Base-by-base conservation (phyloP, 2,329 filamentous ascomycete genomes). In the Torrubiella hemipterigena region DNA sequence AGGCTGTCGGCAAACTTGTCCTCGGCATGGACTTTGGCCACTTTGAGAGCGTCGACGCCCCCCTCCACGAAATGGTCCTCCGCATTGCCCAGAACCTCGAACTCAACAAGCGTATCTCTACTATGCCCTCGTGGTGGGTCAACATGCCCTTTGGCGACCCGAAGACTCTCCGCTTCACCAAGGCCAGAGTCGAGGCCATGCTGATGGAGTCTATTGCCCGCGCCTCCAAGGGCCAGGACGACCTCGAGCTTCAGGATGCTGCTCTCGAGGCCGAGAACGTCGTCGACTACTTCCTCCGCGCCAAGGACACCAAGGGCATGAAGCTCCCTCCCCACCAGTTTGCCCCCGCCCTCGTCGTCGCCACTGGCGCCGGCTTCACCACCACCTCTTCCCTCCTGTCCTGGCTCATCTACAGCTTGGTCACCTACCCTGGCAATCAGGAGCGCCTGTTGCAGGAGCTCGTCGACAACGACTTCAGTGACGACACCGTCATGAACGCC, bases 101-200 rank as follows among this genome's bases (percentile, higher is more conserved):
- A 17, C 49, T 78, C 10, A 77, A 73, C 49, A 77, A 77, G 52
- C 69, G 69, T 44, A 54, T 75, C 7, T 59, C 67, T 0, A 59
- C 64, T 0, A 59, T 62, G 44, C 69, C 69, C 2, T 52, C 56
- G 29, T 77, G 71, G 71, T 77, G 76, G 35, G 51, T 51, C 3
- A 48, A 52, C 7, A 41, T 78, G 17, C 73, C 73, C 0, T 77
- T 76, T 32, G 73, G 73, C 6, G 67, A 73, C 26, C 63, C 68
- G 0, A 53, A 59, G 37, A 51, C 51, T 7, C 50, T 74, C 2
- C 45, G 48, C 1, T 41, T 56, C 3, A 40, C 51, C 9, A 48
- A 44, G 12, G 32, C 34, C 1, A 51, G 54, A 11, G 51, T 63
- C 29, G 41, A 48, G 15, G 42, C 46, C 6, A 49, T 61, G 44